These are phyloP conservation scores for Stephania cephalantha DNA, from an alignment of 164 flowering plant genomes.

Conservation along the genomic window DNA sequence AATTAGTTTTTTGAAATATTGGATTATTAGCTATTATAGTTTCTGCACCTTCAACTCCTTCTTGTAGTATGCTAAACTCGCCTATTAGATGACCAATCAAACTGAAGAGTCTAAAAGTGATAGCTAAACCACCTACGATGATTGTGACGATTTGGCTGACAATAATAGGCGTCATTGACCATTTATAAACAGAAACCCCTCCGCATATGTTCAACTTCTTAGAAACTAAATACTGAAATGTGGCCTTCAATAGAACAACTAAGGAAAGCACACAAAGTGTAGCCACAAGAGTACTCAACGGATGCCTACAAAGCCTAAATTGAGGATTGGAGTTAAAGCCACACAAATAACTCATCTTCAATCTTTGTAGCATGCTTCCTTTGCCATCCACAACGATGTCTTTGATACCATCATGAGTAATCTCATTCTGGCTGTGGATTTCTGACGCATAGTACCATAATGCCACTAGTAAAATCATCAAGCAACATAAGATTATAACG, in stretches of 20 bases:
- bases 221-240: background rate
- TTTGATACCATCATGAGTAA: background rate
- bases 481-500: background rate
- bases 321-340: background rate
- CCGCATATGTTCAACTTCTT: background rate
- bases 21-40: background rate
- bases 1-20: no score
- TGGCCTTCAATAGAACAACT: background rate
- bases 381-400: background rate
- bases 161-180: slow-evolving; percentile 4
- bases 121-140: background rate
- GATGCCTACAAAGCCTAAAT: background rate
- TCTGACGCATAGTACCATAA: background rate
- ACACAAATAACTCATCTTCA: slow-evolving; percentile 5
- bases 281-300: background rate
- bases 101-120: slow-evolving; percentile 1
- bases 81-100: background rate
- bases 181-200: slow-evolving; percentile 4
- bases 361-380: background rate
- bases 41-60: no score
- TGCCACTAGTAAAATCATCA: slow-evolving; percentile 3
- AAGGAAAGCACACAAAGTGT: background rate
- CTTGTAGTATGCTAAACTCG: background rate
- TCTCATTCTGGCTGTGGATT: background rate
- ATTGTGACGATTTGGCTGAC: background rate